Conservation (phyloP, 176 grass and related monocot genomes). For the Microstegium vimineum region DNA sequence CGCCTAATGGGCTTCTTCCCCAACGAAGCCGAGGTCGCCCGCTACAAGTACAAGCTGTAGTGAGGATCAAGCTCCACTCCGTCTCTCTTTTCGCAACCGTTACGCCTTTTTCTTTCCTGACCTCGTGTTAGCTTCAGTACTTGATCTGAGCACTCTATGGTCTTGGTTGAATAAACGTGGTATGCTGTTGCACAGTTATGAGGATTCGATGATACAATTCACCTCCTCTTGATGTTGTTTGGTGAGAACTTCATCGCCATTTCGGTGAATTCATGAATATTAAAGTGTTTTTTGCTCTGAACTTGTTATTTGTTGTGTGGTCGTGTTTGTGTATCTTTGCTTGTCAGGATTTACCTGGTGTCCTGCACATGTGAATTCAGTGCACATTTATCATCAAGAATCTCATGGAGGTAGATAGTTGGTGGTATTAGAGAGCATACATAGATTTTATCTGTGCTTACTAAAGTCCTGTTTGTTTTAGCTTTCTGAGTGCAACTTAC, state of each 20-base stretch:
- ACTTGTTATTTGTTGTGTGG: neutral
- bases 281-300: neutral
- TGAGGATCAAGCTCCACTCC: neutral
- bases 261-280: constrained; percentile 1
- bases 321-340: neutral
- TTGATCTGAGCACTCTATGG: constrained; percentile 21
- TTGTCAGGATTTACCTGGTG: neutral
- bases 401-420: neutral
- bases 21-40: constrained; percentile 76
- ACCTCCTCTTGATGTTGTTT: constrained; percentile 16
- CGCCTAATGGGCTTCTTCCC: constrained; percentile 98
- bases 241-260: neutral
- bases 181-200: constrained; percentile 28
- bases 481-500: neutral
- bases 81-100: constrained; percentile 3
- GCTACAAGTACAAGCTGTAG: constrained; percentile 59
- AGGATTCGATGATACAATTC: constrained; percentile 34
- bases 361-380: no score
- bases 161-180: constrained; percentile 38
- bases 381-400: neutral
- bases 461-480: neutral
- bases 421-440: neutral
- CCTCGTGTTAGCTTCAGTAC: constrained; percentile 21
- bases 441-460: neutral
- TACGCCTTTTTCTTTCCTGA: constrained; percentile 18